phyloP scores from a whole-genome alignment of 2,329 filamentous ascomycete genomes.

The Dothiorella sarmentorum region DNA sequence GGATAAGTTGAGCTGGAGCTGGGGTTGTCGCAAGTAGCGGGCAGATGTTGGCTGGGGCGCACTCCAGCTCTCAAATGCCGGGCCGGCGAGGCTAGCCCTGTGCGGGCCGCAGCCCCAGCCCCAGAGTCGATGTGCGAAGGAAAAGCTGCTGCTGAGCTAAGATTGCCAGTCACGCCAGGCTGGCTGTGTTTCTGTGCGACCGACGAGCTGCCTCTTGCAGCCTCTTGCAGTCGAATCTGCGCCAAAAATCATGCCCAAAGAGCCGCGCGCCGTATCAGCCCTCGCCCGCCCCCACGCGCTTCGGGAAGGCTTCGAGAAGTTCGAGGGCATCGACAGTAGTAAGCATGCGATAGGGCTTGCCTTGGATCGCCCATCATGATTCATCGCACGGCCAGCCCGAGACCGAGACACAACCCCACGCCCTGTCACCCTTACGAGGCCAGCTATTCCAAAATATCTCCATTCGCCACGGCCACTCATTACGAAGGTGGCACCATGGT shows the following conservation, averaged over 20 bases:
- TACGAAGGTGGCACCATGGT: slow-evolving; percentile 50
- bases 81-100: neutral
- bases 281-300: neutral
- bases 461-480: neutral
- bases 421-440: neutral
- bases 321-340: too few species aligned
- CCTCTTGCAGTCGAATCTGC: neutral
- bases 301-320: slow-evolving; percentile 15
- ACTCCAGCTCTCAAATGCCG: neutral
- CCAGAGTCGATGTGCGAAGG: too few species aligned
- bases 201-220: slow-evolving; percentile 4
- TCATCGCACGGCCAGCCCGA: too few species aligned
- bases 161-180: neutral
- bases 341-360: too few species aligned
- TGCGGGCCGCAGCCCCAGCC: neutral
- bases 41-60: slow-evolving; percentile 12
- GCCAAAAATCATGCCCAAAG: neutral
- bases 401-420: too few species aligned
- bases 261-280: neutral
- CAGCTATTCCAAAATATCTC: neutral
- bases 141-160: neutral
- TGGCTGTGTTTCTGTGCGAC: slow-evolving; percentile 4
- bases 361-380: too few species aligned
- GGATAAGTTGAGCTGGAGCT: neutral
- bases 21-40: slow-evolving; percentile 3